These are phyloP conservation scores for Barnettozyma salicaria DNA, from an alignment of 805 yeast species.

Conservation along the genomic window DNA sequence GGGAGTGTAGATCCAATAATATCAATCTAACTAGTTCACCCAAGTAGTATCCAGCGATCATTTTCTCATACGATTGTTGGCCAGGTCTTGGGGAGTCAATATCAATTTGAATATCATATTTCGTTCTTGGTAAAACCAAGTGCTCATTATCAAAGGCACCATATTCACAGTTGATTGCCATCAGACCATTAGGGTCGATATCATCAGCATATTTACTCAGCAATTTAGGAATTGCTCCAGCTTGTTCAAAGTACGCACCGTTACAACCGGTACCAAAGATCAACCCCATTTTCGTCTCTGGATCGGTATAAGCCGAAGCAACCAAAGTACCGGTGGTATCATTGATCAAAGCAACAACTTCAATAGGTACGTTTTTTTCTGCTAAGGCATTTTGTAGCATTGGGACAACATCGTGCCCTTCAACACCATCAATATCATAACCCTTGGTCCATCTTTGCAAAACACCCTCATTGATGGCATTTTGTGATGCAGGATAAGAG, in stretches of 20 bases:
- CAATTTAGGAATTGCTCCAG: conserved; percentile 71
- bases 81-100: conserved; percentile 90
- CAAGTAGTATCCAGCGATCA: conserved; percentile 94
- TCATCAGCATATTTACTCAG: conserved; percentile 64
- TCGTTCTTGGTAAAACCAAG: conserved; percentile 76
- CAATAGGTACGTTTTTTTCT: conserved; percentile 62
- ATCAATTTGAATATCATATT: conserved; percentile 78
- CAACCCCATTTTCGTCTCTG: conserved; percentile 86
- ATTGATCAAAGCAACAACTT: conserved; percentile 87
- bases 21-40: conserved; percentile 87
- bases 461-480: conserved; percentile 76
- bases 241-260: conserved; percentile 88
- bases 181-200: conserved; percentile 55
- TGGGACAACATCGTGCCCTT: conserved; percentile 91
- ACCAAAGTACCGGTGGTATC: conserved; percentile 97
- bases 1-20: conserved; percentile 61
- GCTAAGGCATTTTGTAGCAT: conserved; percentile 75
- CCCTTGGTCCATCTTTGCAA: conserved; percentile 98
- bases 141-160: conserved; percentile 97
- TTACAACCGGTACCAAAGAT: conserved; percentile 97
- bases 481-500: conserved; percentile 84
- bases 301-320: conserved; percentile 89
- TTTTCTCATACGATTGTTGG: conserved; percentile 92
- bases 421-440: conserved; percentile 87
- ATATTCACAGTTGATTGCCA: conserved; percentile 98